Evolutionary conservation across 371 early-diverging fungal genomes (phyloP).

Genomic region (Paraphysoderma sedebokerense): DNA sequence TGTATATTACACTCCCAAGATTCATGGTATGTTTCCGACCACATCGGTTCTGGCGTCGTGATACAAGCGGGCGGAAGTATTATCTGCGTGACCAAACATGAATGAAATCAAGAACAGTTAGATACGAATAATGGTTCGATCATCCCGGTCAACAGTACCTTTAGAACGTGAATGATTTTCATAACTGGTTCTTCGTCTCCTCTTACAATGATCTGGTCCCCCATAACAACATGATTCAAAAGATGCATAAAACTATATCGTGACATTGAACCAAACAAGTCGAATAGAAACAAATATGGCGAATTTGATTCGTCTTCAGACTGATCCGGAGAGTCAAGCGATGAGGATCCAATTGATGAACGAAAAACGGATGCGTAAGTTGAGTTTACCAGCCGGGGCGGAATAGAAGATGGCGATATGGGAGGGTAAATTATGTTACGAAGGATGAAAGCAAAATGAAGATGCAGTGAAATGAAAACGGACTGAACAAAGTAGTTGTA

Average conservation of each 20-base stretch:
- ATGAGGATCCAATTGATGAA: not conserved
- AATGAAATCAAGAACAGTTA: too few relatives aligned
- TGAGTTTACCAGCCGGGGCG: too few relatives aligned
- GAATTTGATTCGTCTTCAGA: not conserved
- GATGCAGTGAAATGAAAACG: not conserved
- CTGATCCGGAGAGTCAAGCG: not conserved
- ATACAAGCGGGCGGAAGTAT: not conserved
- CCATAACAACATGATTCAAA: not conserved
- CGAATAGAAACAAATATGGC: not conserved
- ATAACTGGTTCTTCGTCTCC: not conserved
- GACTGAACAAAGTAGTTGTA: too few relatives aligned
- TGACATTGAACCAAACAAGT: not conserved
- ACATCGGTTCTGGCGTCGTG: not conserved
- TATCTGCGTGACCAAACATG: too few relatives aligned
- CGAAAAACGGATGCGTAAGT: too few relatives aligned
- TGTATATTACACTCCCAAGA: not conserved
- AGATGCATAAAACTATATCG: not conserved
- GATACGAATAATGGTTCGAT: too few relatives aligned
- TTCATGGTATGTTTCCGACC: not conserved
- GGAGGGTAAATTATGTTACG: too few relatives aligned
- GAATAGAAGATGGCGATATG: too few relatives aligned
- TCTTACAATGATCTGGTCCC: not conserved
- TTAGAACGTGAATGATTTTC: not conserved
- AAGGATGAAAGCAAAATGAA: constrained; percentile 1
- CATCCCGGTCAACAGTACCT: too few relatives aligned